These are phyloP conservation scores for Lactarius trivialis DNA, from an alignment of 768 basidiomycete genomes.

Conservation along the genomic window DNA sequence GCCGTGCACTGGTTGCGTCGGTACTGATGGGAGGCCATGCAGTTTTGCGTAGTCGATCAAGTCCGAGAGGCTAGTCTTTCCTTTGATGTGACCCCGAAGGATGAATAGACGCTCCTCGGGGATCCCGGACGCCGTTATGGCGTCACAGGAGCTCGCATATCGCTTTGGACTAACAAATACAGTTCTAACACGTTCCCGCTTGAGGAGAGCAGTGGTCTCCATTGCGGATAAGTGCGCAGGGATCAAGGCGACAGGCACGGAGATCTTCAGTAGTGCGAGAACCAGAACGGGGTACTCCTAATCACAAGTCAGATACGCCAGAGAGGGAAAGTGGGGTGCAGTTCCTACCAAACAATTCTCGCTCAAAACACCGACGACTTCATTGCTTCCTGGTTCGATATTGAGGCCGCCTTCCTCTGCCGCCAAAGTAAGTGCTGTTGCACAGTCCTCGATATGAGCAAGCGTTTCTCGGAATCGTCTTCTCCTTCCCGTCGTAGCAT, in stretches of 20 bases:
- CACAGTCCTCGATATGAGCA: slow-evolving; percentile 45
- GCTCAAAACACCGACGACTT: slow-evolving; percentile 66
- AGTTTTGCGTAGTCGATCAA: slow-evolving; percentile 37
- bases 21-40: slow-evolving; percentile 35
- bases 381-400: slow-evolving; percentile 33
- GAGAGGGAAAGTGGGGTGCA: not conserved
- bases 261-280: slow-evolving; percentile 41
- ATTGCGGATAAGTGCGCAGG: slow-evolving; percentile 49
- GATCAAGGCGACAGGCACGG: slow-evolving; percentile 49
- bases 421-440: slow-evolving; percentile 41
- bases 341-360: slow-evolving; percentile 57
- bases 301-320: not conserved
- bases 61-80: slow-evolving; percentile 39
- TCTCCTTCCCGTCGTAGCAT: slow-evolving; percentile 44
- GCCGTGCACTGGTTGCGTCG: slow-evolving; percentile 37
- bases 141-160: slow-evolving; percentile 36
- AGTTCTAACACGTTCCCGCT: slow-evolving; percentile 43
- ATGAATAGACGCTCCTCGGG: slow-evolving; percentile 42
- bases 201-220: slow-evolving; percentile 48
- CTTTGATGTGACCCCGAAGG: slow-evolving; percentile 38
- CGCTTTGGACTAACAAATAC: slow-evolving; percentile 47
- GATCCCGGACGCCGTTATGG: slow-evolving; percentile 31
- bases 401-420: slow-evolving; percentile 50
- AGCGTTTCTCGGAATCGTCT: slow-evolving; percentile 44
- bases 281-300: slow-evolving; percentile 51